Conservation (phyloP, 306 rosid species). For the Vigna reflexopilosa region DNA sequence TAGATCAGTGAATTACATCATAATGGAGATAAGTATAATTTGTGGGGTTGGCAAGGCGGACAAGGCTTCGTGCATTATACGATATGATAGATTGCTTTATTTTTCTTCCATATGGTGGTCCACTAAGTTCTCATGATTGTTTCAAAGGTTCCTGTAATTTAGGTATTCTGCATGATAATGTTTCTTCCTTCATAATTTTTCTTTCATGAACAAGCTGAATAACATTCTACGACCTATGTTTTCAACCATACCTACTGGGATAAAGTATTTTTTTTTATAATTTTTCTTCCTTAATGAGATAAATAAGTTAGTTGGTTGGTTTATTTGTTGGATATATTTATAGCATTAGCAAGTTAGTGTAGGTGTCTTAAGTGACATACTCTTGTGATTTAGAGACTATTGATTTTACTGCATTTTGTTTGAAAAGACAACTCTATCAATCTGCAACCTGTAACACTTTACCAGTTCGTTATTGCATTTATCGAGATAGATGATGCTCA, state of each 20-base stretch:
- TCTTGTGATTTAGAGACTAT: conserved; percentile 14
- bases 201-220: neutral
- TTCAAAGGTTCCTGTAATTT: neutral
- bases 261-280: neutral
- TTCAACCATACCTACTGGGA: neutral
- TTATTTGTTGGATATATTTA: neutral
- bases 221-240: too few species aligned
- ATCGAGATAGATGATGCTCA: conserved; percentile 4
- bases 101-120: conserved; percentile 3
- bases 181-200: neutral
- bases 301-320: neutral
- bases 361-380: neutral
- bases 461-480: conserved; percentile 27
- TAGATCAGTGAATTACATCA: neutral
- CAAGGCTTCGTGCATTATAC: neutral
- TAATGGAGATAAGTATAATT: neutral
- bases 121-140: neutral
- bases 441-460: conserved; percentile 20
- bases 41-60: neutral
- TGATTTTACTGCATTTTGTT: conserved; percentile 23
- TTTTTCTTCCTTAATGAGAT: neutral
- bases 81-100: neutral
- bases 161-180: neutral
- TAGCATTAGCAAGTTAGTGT: neutral
- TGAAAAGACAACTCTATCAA: conserved; percentile 26